These are phyloP conservation scores for Mycena epipterygia DNA, from an alignment of 768 basidiomycete species.

Conservation along the genomic window DNA sequence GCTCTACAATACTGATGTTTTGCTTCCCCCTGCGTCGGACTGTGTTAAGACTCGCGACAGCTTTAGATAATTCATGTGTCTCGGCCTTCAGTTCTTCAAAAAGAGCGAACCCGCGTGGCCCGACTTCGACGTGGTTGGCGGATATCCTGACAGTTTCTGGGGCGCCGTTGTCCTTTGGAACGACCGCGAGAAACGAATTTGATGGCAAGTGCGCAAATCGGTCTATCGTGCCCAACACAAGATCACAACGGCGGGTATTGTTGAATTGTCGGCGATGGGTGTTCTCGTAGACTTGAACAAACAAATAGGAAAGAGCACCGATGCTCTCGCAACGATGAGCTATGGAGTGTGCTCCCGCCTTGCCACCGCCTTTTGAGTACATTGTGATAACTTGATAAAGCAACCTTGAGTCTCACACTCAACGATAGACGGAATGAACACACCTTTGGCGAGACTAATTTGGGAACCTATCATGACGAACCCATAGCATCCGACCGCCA, in stretches of 20 bases:
- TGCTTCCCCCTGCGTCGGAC: neutral
- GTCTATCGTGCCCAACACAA: neutral
- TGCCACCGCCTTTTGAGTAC: conserved; percentile 13
- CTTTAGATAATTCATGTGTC: neutral
- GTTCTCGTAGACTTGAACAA: conserved; percentile 5
- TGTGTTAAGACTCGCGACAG: conserved; percentile 2
- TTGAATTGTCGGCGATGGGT: conserved; percentile 1
- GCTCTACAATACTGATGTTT: neutral
- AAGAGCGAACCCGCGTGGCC: neutral
- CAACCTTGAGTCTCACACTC: neutral
- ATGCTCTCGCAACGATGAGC: neutral
- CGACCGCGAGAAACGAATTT: neutral
- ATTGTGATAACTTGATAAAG: conserved; percentile 1
- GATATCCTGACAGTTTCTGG: neutral
- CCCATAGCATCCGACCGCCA: neutral
- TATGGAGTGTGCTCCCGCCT: neutral
- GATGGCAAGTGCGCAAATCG: conserved; percentile 4
- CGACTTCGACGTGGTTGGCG: neutral
- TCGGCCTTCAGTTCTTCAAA: neutral
- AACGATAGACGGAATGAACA: neutral
- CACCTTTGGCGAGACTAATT: conserved; percentile 1
- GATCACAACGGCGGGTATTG: neutral
- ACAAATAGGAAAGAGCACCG: conserved; percentile 1
- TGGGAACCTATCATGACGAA: conserved; percentile 5
- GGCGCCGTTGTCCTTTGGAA: neutral